Conservation (phyloP, 805 yeast species). For the Suhomyces xylopsoci region DNA sequence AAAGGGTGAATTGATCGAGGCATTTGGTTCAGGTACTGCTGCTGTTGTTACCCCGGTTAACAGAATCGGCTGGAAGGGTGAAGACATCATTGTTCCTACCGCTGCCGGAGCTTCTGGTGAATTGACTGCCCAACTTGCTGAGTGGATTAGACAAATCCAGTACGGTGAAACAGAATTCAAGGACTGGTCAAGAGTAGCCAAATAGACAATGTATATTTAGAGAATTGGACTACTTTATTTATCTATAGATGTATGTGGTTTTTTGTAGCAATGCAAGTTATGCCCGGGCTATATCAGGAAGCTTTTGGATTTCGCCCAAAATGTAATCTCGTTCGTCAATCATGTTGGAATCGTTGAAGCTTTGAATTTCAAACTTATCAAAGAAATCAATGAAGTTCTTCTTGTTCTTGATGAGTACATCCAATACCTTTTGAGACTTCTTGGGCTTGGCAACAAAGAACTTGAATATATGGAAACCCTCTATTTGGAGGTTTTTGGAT, state of each 20-base stretch:
- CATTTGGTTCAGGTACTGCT: constrained; percentile 97
- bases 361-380: constrained; percentile 57
- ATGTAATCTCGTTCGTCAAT: constrained; percentile 80
- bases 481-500: constrained; percentile 83
- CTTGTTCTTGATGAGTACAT: constrained; percentile 80
- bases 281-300: constrained; percentile 54
- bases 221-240: not conserved
- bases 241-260: not conserved
- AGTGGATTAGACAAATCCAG: constrained; percentile 88
- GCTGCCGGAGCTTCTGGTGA: constrained; percentile 80
- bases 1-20: constrained; percentile 85
- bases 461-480: constrained; percentile 91
- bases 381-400: constrained; percentile 71
- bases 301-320: constrained; percentile 64
- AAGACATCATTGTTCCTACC: constrained; percentile 73
- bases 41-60: constrained; percentile 94
- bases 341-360: constrained; percentile 63
- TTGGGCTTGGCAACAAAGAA: constrained; percentile 96
- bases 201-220: constrained; percentile 9
- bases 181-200: constrained; percentile 45
- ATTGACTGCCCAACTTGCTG: constrained; percentile 70
- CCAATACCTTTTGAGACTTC: constrained; percentile 74
- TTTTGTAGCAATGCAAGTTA: not conserved
- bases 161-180: constrained; percentile 77
- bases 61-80: constrained; percentile 76